Evolutionary conservation across 2,329 filamentous ascomycete species (phyloP).

Genomic region (Aureobasidium zeae): DNA sequence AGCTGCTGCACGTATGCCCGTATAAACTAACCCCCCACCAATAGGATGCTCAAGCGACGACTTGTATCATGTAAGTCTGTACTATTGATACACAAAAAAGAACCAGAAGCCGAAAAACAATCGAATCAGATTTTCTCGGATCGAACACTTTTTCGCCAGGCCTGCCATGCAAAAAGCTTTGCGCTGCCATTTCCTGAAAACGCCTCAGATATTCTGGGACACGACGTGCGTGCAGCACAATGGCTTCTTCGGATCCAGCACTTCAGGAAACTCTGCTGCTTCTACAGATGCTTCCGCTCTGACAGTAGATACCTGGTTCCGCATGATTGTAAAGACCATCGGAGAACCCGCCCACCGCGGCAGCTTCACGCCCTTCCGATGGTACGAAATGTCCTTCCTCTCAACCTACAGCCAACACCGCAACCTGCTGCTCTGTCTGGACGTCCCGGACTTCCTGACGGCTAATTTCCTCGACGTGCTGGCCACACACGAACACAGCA

Average conservation of each 20-base stretch:
- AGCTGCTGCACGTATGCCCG: background rate
- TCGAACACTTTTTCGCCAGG: background rate
- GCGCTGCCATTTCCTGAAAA: conserved; percentile 1
- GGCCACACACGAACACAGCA: background rate
- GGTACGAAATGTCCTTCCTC: conserved; percentile 7
- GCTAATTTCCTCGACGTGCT: background rate
- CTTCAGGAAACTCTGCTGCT: background rate
- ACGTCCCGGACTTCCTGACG: background rate
- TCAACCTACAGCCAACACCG: background rate
- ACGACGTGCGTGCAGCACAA: conserved; percentile 6
- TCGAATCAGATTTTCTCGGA: conserved; percentile 3
- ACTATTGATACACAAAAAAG: background rate
- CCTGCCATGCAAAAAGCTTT: background rate
- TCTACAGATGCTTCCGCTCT: background rate
- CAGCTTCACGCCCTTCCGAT: background rate
- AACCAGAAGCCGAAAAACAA: background rate
- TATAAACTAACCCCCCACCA: background rate
- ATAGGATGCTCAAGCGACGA: background rate
- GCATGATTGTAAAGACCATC: conserved; percentile 4
- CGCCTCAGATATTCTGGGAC: conserved; percentile 6
- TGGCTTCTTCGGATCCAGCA: conserved; percentile 9
- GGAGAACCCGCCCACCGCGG: background rate
- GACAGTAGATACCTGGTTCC: conserved; percentile 4
- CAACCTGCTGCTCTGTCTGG: conserved; percentile 4
- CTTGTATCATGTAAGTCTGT: background rate